Evolutionary conservation across 2,329 filamentous ascomycete genomes (phyloP).

Genomic region (Claviceps citrina): DNA sequence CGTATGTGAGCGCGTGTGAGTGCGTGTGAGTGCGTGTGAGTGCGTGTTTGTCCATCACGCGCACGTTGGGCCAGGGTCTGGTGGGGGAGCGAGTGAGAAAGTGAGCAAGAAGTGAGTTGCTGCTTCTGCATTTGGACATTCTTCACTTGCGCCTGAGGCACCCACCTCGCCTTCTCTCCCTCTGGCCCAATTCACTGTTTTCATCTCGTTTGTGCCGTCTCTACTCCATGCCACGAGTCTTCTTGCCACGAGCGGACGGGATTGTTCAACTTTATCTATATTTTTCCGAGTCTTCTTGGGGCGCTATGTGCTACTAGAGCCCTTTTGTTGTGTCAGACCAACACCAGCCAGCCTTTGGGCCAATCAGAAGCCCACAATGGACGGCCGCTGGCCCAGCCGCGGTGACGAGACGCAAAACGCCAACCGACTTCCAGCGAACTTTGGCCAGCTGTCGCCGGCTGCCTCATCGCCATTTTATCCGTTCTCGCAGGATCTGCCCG

Average conservation of each 20-base stretch:
- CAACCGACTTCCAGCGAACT: not conserved
- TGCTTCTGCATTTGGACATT: constrained; percentile 2
- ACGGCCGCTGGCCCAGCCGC: constrained; percentile 3
- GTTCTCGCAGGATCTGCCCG: constrained; percentile 4
- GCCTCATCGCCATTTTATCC: constrained; percentile 5
- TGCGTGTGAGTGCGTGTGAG: no score
- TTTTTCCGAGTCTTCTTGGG: not conserved
- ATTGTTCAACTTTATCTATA: not conserved
- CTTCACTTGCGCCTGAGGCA: constrained; percentile 5
- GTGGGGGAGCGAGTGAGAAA: not conserved
- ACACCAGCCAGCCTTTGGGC: not conserved
- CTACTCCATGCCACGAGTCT: not conserved
- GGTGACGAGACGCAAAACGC: constrained; percentile 3
- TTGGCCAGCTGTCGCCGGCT: constrained; percentile 12
- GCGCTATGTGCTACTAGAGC: not conserved
- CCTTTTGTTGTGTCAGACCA: not conserved
- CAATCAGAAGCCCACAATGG: constrained; percentile 5
- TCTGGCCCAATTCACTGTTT: not conserved
- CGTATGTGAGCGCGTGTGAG: no score
- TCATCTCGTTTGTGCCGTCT: not conserved
- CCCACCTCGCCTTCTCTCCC: not conserved
- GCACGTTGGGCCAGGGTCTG: no score
- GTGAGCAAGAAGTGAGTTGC: constrained; percentile 7
- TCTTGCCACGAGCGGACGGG: not conserved
- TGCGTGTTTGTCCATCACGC: no score